Evolutionary conservation across 495 filamentous ascomycete species (phyloP).

Genomic region (Bombardia bombarda): DNA sequence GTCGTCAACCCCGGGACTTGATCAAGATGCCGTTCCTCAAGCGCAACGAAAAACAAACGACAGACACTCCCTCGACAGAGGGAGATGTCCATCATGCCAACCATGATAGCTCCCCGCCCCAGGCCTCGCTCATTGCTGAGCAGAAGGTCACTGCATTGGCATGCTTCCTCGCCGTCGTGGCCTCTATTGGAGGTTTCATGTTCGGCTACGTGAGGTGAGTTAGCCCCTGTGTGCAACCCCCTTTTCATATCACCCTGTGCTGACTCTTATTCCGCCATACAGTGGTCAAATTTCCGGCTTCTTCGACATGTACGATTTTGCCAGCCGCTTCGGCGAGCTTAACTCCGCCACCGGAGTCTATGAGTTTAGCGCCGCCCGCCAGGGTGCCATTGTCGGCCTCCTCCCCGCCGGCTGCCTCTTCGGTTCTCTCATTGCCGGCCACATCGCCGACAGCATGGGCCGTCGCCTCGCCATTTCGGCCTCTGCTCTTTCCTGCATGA

Average conservation of each 20-base stretch:
- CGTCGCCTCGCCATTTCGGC: slow-evolving; percentile 42
- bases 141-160: slow-evolving; percentile 31
- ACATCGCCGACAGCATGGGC: slow-evolving; percentile 41
- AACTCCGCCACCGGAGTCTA: slow-evolving; percentile 19
- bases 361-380: slow-evolving; percentile 39
- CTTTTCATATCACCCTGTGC: neutral
- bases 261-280: neutral
- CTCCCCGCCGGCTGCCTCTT: slow-evolving; percentile 62
- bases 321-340: slow-evolving; percentile 37
- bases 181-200: slow-evolving; percentile 72
- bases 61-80: neutral
- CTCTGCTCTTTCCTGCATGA: slow-evolving; percentile 55
- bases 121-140: slow-evolving; percentile 7
- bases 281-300: slow-evolving; percentile 46
- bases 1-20: neutral
- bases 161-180: slow-evolving; percentile 33
- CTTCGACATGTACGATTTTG: slow-evolving; percentile 52
- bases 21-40: slow-evolving; percentile 1
- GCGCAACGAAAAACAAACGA: neutral
- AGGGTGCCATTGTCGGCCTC: slow-evolving; percentile 48
- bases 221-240: slow-evolving; percentile 1
- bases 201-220: slow-evolving; percentile 65
- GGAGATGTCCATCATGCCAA: neutral
- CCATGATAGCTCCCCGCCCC: neutral
- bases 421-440: slow-evolving; percentile 57